Evolutionary conservation across 805 yeast genomes (phyloP).

Genomic region (Soucietia sequanensis): DNA sequence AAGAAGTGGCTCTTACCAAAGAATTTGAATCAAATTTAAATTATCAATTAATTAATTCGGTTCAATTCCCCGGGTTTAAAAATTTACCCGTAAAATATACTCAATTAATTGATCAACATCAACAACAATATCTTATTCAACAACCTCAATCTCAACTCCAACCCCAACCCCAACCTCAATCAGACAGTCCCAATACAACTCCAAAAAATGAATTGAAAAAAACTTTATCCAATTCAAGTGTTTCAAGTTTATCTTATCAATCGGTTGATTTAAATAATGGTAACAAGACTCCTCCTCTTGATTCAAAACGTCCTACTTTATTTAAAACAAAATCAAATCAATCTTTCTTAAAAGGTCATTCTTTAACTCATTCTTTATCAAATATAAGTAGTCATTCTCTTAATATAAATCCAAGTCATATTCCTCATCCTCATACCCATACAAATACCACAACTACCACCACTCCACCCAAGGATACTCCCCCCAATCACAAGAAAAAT

Average conservation of each 20-base stretch:
- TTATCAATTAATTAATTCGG: conserved; percentile 35
- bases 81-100: conserved; percentile 30
- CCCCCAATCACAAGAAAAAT: conserved; percentile 12
- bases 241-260: conserved; percentile 12
- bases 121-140: conserved; percentile 3
- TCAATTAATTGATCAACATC: conserved; percentile 1
- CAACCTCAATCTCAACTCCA: background rate
- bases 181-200: conserved; percentile 1
- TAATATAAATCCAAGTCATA: too few species aligned
- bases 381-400: conserved; percentile 7
- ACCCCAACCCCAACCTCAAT: background rate
- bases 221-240: conserved; percentile 26
- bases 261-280: conserved; percentile 3
- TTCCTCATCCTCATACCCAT: too few species aligned
- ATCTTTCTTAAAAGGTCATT: conserved; percentile 6
- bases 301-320: conserved; percentile 19
- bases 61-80: conserved; percentile 44
- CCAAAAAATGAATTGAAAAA: conserved; percentile 18
- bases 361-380: background rate
- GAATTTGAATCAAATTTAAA: conserved; percentile 41
- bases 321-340: conserved; percentile 21
- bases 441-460: conserved; percentile 3
- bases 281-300: conserved; percentile 6
- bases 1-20: conserved; percentile 48
- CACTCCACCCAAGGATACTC: conserved; percentile 3